Base-by-base conservation (phyloP, 805 yeast genomes). In the Barnettozyma populi region DNA sequence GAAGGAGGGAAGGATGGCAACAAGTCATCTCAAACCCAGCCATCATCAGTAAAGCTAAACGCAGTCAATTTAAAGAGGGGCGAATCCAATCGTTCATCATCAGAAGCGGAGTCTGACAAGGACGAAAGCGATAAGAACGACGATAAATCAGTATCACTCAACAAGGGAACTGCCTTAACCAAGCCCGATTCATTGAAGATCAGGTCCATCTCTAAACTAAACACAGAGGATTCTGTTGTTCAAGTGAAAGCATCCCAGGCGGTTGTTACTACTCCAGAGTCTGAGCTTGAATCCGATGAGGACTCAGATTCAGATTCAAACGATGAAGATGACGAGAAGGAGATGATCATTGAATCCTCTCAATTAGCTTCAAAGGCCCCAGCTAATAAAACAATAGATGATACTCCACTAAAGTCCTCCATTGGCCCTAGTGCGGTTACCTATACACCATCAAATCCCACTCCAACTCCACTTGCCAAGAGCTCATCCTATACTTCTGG, bases 231-330 rank as follows among this genome's bases (percentile, higher is more conserved):
- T 7, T 10, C 42, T 8, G 21, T 39, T 9, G 31, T 46, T 18
- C 49, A 46, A 36, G 49, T 46, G 23, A 14, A 41, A 18, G 37
- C 45, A 20, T 46, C 49, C 13, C 49, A 46, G 18, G 38, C 36
- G 2, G 31, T 18, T 24, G 10, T 41, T 29, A 38, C 43, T 11
- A 19, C 41, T 25, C 29, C 31, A 13, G 41, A 7, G 18, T 37
- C 41, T 23, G 27, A 37, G n/a, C 21, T 5, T 25, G 27, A 16
- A 23, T n/a, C 36, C 16, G 35, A 32, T 9, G 36, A 36, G 5
- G 37, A 16, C n/a, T 31, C 40, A 2, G 34, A 20, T 18, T 31
- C 40, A 2, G 34, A 20, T 18, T 21, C 41, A 4, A 38, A 42
- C 34, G 47, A 29, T 35, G 36, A 37, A 8, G 41, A 36, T 13